Evolutionary conservation across 495 filamentous ascomycete species (phyloP), one percentile per base, ranked within the genome.

Genomic region (Tuber aestivum): DNA sequence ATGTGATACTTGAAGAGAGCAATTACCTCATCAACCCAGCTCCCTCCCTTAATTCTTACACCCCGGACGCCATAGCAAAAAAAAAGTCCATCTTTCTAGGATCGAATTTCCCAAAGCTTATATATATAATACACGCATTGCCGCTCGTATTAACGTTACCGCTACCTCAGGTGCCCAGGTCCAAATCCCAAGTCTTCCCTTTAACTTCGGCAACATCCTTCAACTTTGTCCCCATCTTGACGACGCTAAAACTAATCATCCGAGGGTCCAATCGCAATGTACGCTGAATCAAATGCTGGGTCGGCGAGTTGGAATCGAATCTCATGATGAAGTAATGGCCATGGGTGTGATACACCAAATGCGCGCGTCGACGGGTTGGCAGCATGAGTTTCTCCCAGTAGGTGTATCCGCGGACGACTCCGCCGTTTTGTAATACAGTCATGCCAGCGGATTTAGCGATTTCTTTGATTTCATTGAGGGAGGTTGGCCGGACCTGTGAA

Each of bases 271-370:
- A 86, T n/a, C 89, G 87, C 80, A 98, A 85, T 32, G 92, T 94
- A 74, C 90, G 86, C 77, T 89, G 87, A 8, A 98, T 88, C 68
- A 87, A 87, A 68, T 90, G 84, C 85, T 98, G 95, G 21, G 91
- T 91, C 61, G 85, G 76, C 37, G 89, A 87, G 68, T 89, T 89
- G 44, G 90, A 82, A 84, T 99, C 95, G 86, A 96, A 99, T 76
- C 95, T 93, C 93, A 99, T 93, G 82, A 97, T 90, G 86, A 99
- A 99, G 87, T 98, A 97, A 85, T 97, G 94, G 44, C 96, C 95
- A 48, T 88, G 87, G 73, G 88, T 89, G 87, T 98, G 91, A 74
- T 88, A 87, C 74, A 90, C 88, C 85, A 97, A 93, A 85, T 95
- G 91, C 83, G 90, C 90, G 77, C 87, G 90, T 73, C 89, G 88